Conservation (phyloP, 2,329 filamentous ascomycete genomes). For the Nemania abortiva region DNA sequence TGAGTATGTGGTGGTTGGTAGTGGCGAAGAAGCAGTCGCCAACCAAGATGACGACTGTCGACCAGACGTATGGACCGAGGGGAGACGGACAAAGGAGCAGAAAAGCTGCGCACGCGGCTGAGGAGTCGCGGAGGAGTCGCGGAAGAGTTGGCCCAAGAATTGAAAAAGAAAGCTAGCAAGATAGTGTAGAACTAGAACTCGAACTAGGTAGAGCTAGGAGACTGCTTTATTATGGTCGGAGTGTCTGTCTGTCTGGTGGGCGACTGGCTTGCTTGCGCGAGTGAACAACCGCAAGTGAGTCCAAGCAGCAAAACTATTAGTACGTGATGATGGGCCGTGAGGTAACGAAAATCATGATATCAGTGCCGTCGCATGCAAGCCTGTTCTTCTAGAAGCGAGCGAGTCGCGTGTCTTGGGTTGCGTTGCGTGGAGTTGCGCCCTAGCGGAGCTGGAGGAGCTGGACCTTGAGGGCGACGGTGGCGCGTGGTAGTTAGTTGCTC, state of each 20-base stretch:
- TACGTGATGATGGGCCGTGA: constrained; percentile 17
- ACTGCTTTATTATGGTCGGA: background rate
- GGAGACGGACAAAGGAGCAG: constrained; percentile 3
- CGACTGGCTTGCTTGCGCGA: constrained; percentile 9
- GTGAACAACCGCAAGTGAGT: constrained; percentile 2
- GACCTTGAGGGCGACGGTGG: constrained; percentile 11
- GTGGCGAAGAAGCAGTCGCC: constrained; percentile 15
- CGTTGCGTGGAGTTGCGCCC: constrained; percentile 17
- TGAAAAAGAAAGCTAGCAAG: constrained; percentile 14
- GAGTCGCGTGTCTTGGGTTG: constrained; percentile 27
- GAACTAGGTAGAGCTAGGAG: constrained; percentile 20
- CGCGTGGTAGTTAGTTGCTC: constrained; percentile 1
- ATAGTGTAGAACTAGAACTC: constrained; percentile 8
- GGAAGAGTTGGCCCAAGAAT: constrained; percentile 2
- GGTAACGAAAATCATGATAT: background rate
- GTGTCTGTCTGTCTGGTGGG: background rate
- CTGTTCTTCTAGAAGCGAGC: constrained; percentile 3
- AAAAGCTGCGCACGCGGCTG: constrained; percentile 14
- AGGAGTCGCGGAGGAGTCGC: background rate
- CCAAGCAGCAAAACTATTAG: constrained; percentile 16
- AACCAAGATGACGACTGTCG: background rate
- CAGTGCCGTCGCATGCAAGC: background rate
- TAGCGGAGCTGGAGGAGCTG: constrained; percentile 4
- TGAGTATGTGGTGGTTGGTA: background rate
- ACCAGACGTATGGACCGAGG: background rate